Evolutionary conservation across 2,329 filamentous ascomycete genomes (phyloP), one percentile per base, ranked within the genome.

Genomic region (Claviceps digitariae): DNA sequence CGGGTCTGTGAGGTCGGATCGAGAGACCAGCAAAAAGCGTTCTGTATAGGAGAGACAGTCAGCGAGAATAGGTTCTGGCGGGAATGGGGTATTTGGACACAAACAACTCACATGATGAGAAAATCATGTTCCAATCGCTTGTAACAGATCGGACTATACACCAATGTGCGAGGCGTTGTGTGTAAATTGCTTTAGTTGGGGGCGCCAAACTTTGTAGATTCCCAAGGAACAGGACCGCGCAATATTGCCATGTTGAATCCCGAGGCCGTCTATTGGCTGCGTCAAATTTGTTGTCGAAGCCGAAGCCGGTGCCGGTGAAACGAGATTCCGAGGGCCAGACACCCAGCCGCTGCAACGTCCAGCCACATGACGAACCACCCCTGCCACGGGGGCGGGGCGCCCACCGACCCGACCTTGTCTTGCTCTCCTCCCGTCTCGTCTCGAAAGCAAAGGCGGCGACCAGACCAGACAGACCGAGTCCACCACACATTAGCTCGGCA

Each of bases 81-180:
- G 21, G 29, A 3, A 3, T 9, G 9, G 31, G 31, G 9, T 13
- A 12, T 3, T 34, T 34, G 9, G 7, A 13, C 7, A 12, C 31
- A 34, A 3, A 34, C 51, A 54, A 47, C 60, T 57, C 54, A 62
- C 60, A 55, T 52, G 29, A 58, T 52, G 43, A 54, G 36, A 36
- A 49, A 53, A 56, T 48, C 61, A 62, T 62, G 52, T 54, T 57
- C 53, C 52, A 25, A 15, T 36, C 31, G 34, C 51, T 45, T 47
- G 46, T 48, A 40, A 47, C 46, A 41, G 38, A 48, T 34, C 43
- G 29, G 50, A 8, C n/a, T n/a, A 46, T 34, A 34, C 20, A 34
- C 48, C 47, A 47, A 23, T 20, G 29, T 20, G 40, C 25, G 54
- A 40, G 43, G 45, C 27, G 48, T 20, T 31, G n/a, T 10, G 9